A percentile compares a stretch with the other conserved stretches of the same genome.
Conservation (phyloP, 208 protist genomes). For the Polymyxa betae region DNA sequence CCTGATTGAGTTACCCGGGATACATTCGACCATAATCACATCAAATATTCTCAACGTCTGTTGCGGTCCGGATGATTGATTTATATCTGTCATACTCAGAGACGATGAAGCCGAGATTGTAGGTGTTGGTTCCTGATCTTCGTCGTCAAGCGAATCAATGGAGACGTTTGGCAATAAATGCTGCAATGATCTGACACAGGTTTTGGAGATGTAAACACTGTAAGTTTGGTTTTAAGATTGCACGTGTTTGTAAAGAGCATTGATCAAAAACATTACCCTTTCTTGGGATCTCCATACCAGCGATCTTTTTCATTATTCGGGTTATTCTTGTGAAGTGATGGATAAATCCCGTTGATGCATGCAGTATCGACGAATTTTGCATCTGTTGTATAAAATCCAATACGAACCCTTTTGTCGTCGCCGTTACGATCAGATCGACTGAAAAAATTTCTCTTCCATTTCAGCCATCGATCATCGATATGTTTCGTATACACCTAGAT, state of each 20-base stretch:
- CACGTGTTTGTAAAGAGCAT: background rate
- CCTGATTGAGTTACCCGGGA: background rate
- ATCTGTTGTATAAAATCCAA: constrained; percentile 35
- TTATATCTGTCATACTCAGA: no score
- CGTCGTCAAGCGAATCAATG: background rate
- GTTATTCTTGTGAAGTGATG: background rate
- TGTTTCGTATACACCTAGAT: constrained; percentile 37
- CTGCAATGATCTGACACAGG: background rate
- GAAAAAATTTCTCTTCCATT: background rate
- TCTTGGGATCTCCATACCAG: constrained; percentile 32
- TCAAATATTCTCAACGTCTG: background rate
- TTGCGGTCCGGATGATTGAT: background rate
- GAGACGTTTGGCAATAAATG: background rate
- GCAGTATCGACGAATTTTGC: background rate
- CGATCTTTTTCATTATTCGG: constrained; percentile 30
- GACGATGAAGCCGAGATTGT: no score
- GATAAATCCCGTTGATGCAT: constrained; percentile 34
- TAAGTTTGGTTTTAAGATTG: background rate
- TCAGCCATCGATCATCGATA: background rate
- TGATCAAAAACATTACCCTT: background rate
- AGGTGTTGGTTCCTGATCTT: no score
- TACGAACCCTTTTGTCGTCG: background rate
- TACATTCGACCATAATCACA: constrained; percentile 32
- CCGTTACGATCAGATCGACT: background rate
- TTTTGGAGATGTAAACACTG: background rate